Base-by-base conservation (phyloP, 306 rosid species). In the Vicia faba region DNA sequence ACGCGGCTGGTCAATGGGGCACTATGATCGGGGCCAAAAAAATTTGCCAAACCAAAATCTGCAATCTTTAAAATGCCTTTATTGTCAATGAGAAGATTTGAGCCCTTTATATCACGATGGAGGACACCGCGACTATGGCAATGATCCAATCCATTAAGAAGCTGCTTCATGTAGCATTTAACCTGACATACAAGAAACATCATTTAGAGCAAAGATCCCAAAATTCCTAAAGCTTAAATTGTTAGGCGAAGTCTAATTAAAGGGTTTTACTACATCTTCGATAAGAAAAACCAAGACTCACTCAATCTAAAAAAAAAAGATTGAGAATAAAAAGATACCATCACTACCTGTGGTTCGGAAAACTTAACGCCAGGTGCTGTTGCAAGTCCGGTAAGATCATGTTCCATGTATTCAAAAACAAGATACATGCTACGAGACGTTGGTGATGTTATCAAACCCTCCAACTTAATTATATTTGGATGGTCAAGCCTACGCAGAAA, bases 21-120 rank as follows among this genome's bases (percentile, higher is more conserved):
- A 50, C 75, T 82, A 19, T 81, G 86, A 66, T 58, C 74, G n/a
- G 98, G 91, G 45, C 88, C 89, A 53, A 78, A 83, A 64, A 75
- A 81, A 65, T 83, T 89, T 49, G 98, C 98, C 82, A 92, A 76
- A 61, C 98, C 98, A 80, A 92, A 89, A 84, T 92, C 98, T 35
- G 96, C 96, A 65, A 92, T 92, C 84, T 92, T 92, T 78, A 92
- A 83, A 76, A 79, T 65, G 66, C 98, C 98, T 68, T 73, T 80
- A 45, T 87, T 77, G 75, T 89, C 89, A 43, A 92, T 64, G 28
- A 92, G 96, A 75, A 92, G 98, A 84, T 92, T 92, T 61, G 98
- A 87, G 33, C 98, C 96, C 88, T 92, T 92, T 84, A 92, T 92
- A 81, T 92, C 98, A 38, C 98, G 98, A 60, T 92, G 98, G 85